phyloP scores from a whole-genome alignment of 148 eudicot genomes.

The Talinum fruticosum region DNA sequence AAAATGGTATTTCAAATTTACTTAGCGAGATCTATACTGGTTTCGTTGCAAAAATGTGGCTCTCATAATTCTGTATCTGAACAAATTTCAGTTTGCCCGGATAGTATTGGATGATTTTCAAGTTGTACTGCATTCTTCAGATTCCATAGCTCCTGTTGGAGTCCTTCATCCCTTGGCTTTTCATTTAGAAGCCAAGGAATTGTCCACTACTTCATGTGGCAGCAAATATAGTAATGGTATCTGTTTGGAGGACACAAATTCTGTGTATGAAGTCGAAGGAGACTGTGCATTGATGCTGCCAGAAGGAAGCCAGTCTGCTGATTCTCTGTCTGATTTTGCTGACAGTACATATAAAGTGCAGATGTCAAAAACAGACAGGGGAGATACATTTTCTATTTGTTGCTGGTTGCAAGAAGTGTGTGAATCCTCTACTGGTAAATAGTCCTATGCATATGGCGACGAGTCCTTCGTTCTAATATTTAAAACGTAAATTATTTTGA shows the following conservation, averaged over 20 bases:
- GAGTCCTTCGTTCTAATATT: neutral
- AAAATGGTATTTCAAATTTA: neutral
- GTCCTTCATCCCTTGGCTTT: slow-evolving; percentile 87
- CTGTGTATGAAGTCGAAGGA: slow-evolving; percentile 65
- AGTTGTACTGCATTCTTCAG: slow-evolving; percentile 75
- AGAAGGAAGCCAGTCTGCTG: slow-evolving; percentile 27
- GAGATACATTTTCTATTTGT: slow-evolving; percentile 52
- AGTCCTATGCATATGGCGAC: slow-evolving; percentile 12
- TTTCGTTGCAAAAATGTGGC: neutral
- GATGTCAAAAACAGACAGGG: slow-evolving; percentile 52
- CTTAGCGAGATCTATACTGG: too few species aligned
- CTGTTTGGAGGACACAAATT: slow-evolving; percentile 32
- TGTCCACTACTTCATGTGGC: slow-evolving; percentile 27
- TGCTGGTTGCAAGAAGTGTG: slow-evolving; percentile 63
- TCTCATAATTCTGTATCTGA: neutral
- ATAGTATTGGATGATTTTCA: slow-evolving; percentile 80
- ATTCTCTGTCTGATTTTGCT: slow-evolving; percentile 22
- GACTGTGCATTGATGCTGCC: slow-evolving; percentile 35
- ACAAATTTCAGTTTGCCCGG: slow-evolving; percentile 72
- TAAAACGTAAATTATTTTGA: slow-evolving; percentile 1
- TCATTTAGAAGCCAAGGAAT: slow-evolving; percentile 68
- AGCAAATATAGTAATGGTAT: slow-evolving; percentile 28
- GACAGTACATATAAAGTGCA: slow-evolving; percentile 31
- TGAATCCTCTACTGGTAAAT: slow-evolving; percentile 52
- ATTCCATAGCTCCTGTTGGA: slow-evolving; percentile 93